Base-by-base conservation (phyloP, 1,284 basidiomycete genomes). In the Malassezia arunalokei region DNA sequence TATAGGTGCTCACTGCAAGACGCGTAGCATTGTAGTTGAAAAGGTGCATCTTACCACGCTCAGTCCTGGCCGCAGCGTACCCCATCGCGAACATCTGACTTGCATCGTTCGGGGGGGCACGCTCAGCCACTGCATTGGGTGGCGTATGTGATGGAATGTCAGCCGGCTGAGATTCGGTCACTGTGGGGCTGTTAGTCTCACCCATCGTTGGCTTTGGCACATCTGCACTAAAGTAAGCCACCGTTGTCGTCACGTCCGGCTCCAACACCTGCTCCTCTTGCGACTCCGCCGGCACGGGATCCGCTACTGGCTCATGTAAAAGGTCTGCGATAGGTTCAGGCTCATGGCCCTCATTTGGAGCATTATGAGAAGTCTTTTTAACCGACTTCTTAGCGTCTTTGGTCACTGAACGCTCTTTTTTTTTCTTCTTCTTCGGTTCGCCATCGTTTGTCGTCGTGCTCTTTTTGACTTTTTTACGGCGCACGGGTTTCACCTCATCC, bases 21-120 rank as follows among this genome's bases (percentile, higher is more conserved):
- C 53, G 47, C 40, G 53, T 41, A 27, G 45, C 48, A 47, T 55
- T 46, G 39, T 50, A 49, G 43, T 55, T 45, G 3, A 55, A 41
- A 7, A 47, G 29, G 14, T 44, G 52, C 38, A 49, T 29, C 2
- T 43, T 40, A 12, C 28, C 43, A 6, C 39, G 20, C 14, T 44
- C 15, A 4, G 20, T 24, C 20, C 20, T 24, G 4, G 20, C 20
- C 20, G 20, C 20, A 24, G 20, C 20, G 20, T 24, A 24, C 20
- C 20, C 20, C 20, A 24, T 24, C 2, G 20, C 20, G 20, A 24
- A 24, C 20, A 24, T 24, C 20, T 24, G 20, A 24, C 20, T 24
- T 24, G 20, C 20, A 24, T 24, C 20, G 20, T 24, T 24, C 20
- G 20, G 20, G 20, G 20, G 20, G 20, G 20, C 20, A 24, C 20